Base-by-base conservation (phyloP, 805 yeast genomes). In the Monosporozyma servazzii region DNA sequence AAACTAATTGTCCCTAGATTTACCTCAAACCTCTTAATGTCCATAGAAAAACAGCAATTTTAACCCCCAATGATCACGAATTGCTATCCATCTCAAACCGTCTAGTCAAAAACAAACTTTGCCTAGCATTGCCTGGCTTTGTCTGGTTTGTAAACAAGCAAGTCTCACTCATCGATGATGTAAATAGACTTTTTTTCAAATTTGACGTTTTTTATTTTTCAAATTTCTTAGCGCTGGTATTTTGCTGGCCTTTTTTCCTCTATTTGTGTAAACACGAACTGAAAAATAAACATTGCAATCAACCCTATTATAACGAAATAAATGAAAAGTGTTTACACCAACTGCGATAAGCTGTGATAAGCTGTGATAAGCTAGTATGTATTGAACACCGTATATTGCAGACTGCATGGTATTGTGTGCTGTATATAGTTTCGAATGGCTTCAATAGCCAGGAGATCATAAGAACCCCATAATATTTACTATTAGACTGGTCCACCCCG, bases 401-500 rank as follows among this genome's bases (percentile, higher is more conserved):
- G n/a, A n/a, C n/a, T n/a, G 27, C 2, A 10, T 13, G n/a, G 37
- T 31, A 13, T 11, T 13, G n/a, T 31, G 37, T 15, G 17, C n/a
- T 15, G 41, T 37, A 37, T 37, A 37, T 37, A 37, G 18, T n/a
- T n/a, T 3, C 18, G n/a, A 3, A 18, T n/a, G 11, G 17, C 7
- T 20, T 4, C 20, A 15, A 33, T 15, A 33, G 37, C 37, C 3
- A 33, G 17, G 37, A 33, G 37, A 13, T 31, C 30, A 31, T 21
- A 37, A 17, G 25, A 47, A 57, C 13, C 69, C 67, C 91, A 93
- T 85, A 62, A 93, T 86, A 55, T 80, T 73, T 5, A 86, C 79
- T 11, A 86, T 85, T 53, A 88, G 70, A 1, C 95, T 81, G 0
- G 97, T 83, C 99, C 99, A 93, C 1, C 99, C 99, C 42, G 88